Percentiles rank a stretch among this genome's conserved stretches.
Evolutionary conservation across 1,284 basidiomycete genomes (phyloP).

Genomic region (Apiotrichum domesticum): DNA sequence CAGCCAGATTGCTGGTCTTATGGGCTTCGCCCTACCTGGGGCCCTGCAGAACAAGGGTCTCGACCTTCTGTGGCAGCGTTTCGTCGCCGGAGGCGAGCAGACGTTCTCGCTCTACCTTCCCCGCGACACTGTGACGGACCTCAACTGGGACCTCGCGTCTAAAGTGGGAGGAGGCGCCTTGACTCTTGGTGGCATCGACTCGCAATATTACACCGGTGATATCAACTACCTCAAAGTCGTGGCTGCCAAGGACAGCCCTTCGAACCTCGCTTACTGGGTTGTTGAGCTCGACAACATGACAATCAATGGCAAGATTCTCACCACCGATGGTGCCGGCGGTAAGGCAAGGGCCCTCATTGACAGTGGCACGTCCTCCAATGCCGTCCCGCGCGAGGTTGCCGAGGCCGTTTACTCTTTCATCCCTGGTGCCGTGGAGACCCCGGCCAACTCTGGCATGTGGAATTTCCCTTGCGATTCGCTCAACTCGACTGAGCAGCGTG

Average conservation of each 20-base stretch:
- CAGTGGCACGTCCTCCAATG: too few species aligned
- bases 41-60: background rate
- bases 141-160: too few species aligned
- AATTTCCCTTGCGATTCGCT: background rate
- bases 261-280: too few species aligned
- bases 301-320: too few species aligned
- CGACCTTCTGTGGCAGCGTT: background rate
- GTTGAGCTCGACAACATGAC: too few species aligned
- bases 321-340: too few species aligned
- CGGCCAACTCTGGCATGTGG: too few species aligned
- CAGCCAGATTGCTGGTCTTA: background rate
- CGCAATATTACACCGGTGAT: background rate
- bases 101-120: background rate
- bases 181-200: background rate
- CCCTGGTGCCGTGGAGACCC: too few species aligned
- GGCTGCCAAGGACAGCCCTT: background rate
- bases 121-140: background rate
- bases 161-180: background rate
- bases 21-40: background rate
- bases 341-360: too few species aligned
- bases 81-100: background rate
- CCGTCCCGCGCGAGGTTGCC: too few species aligned
- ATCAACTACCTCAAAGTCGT: conserved; percentile 45
- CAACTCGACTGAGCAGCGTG: background rate
- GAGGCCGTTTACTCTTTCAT: too few species aligned